Base-by-base conservation (phyloP, 495 filamentous ascomycete species). In the Hyaloscypha bicolor region DNA sequence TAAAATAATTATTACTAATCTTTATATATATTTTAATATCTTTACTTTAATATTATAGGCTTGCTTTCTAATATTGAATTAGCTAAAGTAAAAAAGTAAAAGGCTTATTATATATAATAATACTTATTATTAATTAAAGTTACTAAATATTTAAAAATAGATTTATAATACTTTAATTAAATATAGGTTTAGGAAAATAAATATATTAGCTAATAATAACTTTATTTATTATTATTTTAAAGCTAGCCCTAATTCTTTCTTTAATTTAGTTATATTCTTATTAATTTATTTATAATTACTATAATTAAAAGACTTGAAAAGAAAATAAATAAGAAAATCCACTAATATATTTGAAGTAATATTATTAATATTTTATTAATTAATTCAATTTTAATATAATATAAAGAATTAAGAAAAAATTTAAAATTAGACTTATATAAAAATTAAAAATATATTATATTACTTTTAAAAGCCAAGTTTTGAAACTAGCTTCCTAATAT, bases 211-310 rank as follows among this genome's bases (percentile, higher is more conserved):
- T 32, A 62, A 59, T 53, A 35, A 64, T 60, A 37, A 69, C 14
- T 69, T 31, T 39, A 58, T 53, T 62, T 69, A 60, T 59, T 67
- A 51, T 35, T 69, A 55, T 69, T 9, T 33, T 33, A 69, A 64
- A 64, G 61, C 66, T 35, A 68, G 32, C 66, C 51, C 60, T 22
- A 68, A 52, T 63, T 68, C 66, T 39, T 58, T 63, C 51, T 69
- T 62, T 35, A 69, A 55, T 60, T 69, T 35, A 69, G 62, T 62
- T n/a, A 64, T 60, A 21, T 51, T n/a, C n/a, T n/a, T n/a, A n/a
- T n/a, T n/a, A n/a, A n/a, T n/a, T n/a, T n/a, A n/a, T n/a, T n/a
- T n/a, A n/a, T n/a, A n/a, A n/a, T n/a, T n/a, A n/a, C n/a, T n/a
- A n/a, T n/a, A n/a, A n/a, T n/a, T n/a, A n/a, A n/a, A n/a, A n/a